These are phyloP conservation scores for Magnaporthiopsis poae DNA, from an alignment of 2,329 filamentous ascomycete genomes.

Conservation along the genomic window DNA sequence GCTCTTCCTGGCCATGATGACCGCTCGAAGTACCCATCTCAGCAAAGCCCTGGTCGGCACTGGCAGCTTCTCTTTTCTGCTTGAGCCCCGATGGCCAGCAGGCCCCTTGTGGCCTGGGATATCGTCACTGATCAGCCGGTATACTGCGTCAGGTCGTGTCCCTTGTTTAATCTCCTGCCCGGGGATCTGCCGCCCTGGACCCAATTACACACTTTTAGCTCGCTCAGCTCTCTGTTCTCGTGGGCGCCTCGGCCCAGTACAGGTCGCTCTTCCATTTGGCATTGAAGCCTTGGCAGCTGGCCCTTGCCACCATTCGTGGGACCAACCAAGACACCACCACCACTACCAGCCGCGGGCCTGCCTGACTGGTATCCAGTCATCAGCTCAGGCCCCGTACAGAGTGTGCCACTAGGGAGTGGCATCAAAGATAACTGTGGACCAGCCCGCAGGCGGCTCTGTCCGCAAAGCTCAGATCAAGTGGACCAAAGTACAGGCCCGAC, in stretches of 20 bases:
- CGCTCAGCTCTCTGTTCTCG: too few relatives aligned
- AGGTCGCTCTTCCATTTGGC: not conserved
- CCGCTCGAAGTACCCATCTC: too few relatives aligned
- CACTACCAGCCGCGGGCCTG: not conserved
- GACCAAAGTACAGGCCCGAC: not conserved
- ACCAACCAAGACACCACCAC: not conserved
- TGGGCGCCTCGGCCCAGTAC: too few relatives aligned
- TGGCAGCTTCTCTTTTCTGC: not conserved
- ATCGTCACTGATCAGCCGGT: too few relatives aligned
- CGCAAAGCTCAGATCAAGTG: not conserved
- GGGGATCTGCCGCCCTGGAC: too few relatives aligned
- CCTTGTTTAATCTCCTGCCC: too few relatives aligned
- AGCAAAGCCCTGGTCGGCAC: not conserved
- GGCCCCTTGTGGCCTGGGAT: too few relatives aligned
- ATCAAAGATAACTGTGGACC: not conserved
- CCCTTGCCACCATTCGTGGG: not conserved
- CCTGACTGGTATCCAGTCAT: not conserved
- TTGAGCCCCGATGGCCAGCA: too few relatives aligned
- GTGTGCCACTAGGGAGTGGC: not conserved
- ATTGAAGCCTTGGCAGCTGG: not conserved
- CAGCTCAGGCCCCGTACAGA: not conserved
- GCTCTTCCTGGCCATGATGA: not conserved
- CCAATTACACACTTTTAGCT: too few relatives aligned
- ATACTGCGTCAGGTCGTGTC: too few relatives aligned
- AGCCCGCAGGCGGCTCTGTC: conserved; percentile 3